Conservation (phyloP, 2,329 filamentous ascomycete species). For the Aschersonia sp. region DNA sequence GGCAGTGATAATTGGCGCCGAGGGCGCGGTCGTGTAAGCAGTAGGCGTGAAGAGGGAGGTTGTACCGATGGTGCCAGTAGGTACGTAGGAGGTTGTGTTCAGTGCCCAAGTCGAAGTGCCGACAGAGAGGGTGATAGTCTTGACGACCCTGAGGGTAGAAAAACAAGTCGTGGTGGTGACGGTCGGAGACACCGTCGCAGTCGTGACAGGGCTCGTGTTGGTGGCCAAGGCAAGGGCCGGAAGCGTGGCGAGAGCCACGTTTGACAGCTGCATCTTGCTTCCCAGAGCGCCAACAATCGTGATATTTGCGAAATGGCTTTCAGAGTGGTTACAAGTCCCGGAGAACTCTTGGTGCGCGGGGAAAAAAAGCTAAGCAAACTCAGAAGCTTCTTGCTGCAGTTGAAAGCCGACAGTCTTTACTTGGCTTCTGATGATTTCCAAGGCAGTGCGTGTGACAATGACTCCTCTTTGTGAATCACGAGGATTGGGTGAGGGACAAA, state of each 20-base stretch:
- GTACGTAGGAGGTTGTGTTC: conserved; percentile 19
- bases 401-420: too few relatives aligned
- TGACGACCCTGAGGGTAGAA: conserved; percentile 33
- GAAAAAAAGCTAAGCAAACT: too few relatives aligned
- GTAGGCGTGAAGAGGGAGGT: conserved; percentile 9
- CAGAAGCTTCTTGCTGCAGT: too few relatives aligned
- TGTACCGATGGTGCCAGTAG: conserved; percentile 9
- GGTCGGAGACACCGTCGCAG: conserved; percentile 9
- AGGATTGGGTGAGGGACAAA: not conserved
- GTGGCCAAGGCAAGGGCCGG: conserved; percentile 37
- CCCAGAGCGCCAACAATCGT: too few relatives aligned
- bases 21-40: conserved; percentile 8
- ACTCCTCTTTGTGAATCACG: not conserved
- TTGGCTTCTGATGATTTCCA: too few relatives aligned
- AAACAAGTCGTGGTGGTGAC: conserved; percentile 34
- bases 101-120: conserved; percentile 16
- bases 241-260: conserved; percentile 33
- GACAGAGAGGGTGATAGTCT: conserved; percentile 35
- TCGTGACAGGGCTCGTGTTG: conserved; percentile 1
- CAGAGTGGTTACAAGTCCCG: not conserved
- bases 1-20: conserved; percentile 14
- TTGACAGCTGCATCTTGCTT: conserved; percentile 14
- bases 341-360: not conserved
- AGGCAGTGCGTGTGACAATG: too few relatives aligned
- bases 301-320: not conserved